Conservation (phyloP, 73 alveolate species). For the Paramecium sonneborni region DNA sequence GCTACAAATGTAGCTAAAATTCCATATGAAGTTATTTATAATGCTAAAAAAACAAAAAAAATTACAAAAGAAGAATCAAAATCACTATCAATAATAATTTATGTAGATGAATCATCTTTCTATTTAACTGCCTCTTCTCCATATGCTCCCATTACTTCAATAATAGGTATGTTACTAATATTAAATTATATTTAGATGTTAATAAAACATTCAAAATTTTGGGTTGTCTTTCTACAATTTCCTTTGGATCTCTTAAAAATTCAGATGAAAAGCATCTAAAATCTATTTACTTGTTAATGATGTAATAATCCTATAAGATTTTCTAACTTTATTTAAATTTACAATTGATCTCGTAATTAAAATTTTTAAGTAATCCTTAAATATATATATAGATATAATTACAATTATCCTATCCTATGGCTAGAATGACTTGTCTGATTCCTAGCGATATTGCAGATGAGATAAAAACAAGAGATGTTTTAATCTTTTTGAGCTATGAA, state of each 20-base stretch:
- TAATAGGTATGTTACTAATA: not conserved
- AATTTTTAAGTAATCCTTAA: conserved; percentile 4
- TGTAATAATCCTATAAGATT: conserved; percentile 67
- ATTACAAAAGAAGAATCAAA: conserved; percentile 57
- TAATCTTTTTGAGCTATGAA: conserved; percentile 75
- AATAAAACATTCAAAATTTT: conserved; percentile 38
- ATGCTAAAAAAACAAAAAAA: conserved; percentile 54
- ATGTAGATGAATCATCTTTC: conserved; percentile 2
- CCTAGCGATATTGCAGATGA: conserved; percentile 70
- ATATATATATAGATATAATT: too few species aligned
- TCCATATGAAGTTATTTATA: conserved; percentile 70
- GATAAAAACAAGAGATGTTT: conserved; percentile 76
- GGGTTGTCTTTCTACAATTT: conserved; percentile 53
- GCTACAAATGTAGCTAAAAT: conserved; percentile 85
- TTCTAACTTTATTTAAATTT: conserved; percentile 71
- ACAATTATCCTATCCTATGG: conserved; percentile 65
- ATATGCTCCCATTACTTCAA: not conserved
- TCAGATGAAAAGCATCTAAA: conserved; percentile 71
- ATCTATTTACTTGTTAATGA: conserved; percentile 55
- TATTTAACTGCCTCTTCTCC: not conserved
- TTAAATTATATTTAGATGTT: not conserved
- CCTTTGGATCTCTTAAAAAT: conserved; percentile 46
- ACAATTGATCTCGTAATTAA: conserved; percentile 73
- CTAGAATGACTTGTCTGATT: conserved; percentile 71
- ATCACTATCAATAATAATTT: conserved; percentile 12